These are phyloP conservation scores for Candida sonorensis DNA, from an alignment of 805 yeast species.

Conservation along the genomic window DNA sequence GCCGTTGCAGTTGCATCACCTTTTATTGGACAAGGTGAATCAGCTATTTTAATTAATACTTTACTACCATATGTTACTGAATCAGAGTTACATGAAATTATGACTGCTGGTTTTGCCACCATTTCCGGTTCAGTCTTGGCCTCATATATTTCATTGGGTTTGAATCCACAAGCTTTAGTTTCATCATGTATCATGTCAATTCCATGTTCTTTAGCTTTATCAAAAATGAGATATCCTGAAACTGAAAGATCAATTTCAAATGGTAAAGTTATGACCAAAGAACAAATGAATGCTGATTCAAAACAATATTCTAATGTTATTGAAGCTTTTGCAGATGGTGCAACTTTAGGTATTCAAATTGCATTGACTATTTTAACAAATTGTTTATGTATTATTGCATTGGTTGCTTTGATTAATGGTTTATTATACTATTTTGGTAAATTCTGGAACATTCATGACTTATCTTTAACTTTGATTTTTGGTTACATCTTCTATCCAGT, in stretches of 20 bases:
- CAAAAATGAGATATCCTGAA: constrained; percentile 55
- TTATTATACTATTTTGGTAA: constrained; percentile 54
- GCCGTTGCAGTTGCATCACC: constrained; percentile 64
- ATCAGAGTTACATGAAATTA: constrained; percentile 56
- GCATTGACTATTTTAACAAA: constrained; percentile 53
- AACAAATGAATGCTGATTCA: constrained; percentile 28
- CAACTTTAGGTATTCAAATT: constrained; percentile 48
- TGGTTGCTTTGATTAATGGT: constrained; percentile 50
- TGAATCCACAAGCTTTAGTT: constrained; percentile 54
- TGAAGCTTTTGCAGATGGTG: constrained; percentile 41
- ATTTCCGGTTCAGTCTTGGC: constrained; percentile 60
- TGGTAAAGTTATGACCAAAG: constrained; percentile 42
- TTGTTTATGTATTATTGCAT: constrained; percentile 53
- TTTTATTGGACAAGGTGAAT: constrained; percentile 60
- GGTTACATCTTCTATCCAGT: constrained; percentile 56
- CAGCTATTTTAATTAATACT: constrained; percentile 54
- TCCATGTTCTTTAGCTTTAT: constrained; percentile 56
- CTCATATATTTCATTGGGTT: constrained; percentile 55
- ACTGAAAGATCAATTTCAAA: constrained; percentile 46
- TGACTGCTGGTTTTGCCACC: constrained; percentile 59
- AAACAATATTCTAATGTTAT: constrained; percentile 37
- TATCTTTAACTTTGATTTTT: constrained; percentile 48
- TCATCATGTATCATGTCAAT: constrained; percentile 67
- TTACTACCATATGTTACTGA: constrained; percentile 51
- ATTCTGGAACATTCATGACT: constrained; percentile 47